Evolutionary conservation across 1,139 yeast species (phyloP).

Genomic region (Suhomyces choctaworum): DNA sequence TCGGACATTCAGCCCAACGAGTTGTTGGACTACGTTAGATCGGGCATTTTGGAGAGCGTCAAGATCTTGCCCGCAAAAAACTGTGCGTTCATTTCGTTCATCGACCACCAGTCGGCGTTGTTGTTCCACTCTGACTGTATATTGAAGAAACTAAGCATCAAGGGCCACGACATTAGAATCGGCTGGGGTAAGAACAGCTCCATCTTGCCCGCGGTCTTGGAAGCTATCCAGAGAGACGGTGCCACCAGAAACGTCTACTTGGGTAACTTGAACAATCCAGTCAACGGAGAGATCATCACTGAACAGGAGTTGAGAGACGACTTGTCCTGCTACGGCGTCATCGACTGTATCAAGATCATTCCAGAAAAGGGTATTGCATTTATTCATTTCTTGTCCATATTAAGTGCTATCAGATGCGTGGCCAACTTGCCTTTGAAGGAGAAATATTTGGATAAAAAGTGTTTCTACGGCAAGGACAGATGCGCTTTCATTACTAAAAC

Average conservation of each 20-base stretch:
- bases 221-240: constrained; percentile 78
- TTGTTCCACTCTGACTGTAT: constrained; percentile 63
- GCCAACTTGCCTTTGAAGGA: constrained; percentile 56
- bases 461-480: constrained; percentile 63
- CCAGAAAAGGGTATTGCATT: constrained; percentile 63
- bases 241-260: constrained; percentile 91
- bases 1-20: constrained; percentile 78
- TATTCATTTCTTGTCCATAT: constrained; percentile 57
- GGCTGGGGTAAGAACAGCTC: constrained; percentile 72
- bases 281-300: constrained; percentile 49
- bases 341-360: constrained; percentile 57
- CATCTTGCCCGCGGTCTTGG: constrained; percentile 65
- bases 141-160: constrained; percentile 54
- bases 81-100: constrained; percentile 63
- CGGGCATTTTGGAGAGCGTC: constrained; percentile 84
- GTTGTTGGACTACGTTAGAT: constrained; percentile 82
- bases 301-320: constrained; percentile 58
- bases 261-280: constrained; percentile 62
- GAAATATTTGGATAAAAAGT: constrained; percentile 56
- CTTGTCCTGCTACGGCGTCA: constrained; percentile 52
- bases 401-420: constrained; percentile 60
- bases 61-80: constrained; percentile 56
- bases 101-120: constrained; percentile 61
- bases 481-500: constrained; percentile 84
- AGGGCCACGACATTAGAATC: constrained; percentile 59